Base-by-base conservation (phyloP, 2,329 filamentous ascomycete species). In the Pseudogymnoascus sp. region DNA sequence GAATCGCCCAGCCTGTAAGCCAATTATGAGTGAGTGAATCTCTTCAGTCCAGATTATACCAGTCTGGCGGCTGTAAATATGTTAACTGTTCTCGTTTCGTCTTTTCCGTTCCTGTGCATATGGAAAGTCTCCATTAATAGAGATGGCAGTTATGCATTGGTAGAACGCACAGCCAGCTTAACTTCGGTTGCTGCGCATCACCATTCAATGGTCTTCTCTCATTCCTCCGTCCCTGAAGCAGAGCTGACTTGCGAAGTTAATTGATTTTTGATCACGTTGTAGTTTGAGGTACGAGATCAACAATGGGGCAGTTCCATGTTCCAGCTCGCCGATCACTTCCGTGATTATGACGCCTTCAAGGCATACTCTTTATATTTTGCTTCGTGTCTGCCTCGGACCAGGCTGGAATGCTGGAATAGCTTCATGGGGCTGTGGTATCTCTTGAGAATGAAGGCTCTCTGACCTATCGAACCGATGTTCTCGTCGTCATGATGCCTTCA, bases 251-350 rank as follows among this genome's bases (percentile, higher is more conserved):
- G 13, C 26, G n/a, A 31, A 31, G 47, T 16, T 53, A 2, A 31
- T 53, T 31, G 2, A 6, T 8, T 26, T 53, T 31, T 11, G 47
- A 31, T 31, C n/a, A 31, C 14, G 26, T 53, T 13, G 8, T 16
- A 53, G 47, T 31, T 53, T 31, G n/a, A 53, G 47, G 26, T 53
- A 53, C 24, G 14, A 53, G 26, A 31, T 53, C 26, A 53, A 5
- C 26, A 31, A 16, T 31, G 3, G 14, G 47, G 16, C 26, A 53
- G n/a, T 14, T 53, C 26, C n/a, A 53, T 53, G 2, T 53, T 16
- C 47, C 47, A 53, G 47, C 47, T 53, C 47, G 47, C n/a, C n/a
- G 26, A 53, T 53, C 47, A 53, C 47, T 53, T 53, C 47, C 26
- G 31, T 11, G 29, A 16, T 53, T 53, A 53, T 53, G 47, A 53